These are phyloP conservation scores for Neurospora sp. DNA, from an alignment of 2,329 filamentous ascomycete species.

Conservation along the genomic window DNA sequence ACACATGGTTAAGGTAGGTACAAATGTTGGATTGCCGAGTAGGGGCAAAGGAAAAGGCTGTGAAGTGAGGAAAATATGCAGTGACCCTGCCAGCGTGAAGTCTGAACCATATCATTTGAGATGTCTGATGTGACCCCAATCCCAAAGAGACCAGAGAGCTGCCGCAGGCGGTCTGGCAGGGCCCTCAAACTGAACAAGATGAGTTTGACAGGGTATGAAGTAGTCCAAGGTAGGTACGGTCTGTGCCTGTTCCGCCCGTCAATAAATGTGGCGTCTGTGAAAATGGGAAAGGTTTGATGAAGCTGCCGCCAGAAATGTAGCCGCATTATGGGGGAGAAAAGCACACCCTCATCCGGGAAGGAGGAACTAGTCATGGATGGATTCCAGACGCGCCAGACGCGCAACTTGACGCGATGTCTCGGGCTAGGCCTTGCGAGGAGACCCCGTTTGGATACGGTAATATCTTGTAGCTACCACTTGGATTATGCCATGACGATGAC, in stretches of 20 bases:
- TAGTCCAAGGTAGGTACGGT: neutral
- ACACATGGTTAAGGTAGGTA: conserved; percentile 15
- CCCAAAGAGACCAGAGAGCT: neutral
- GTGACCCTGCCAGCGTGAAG: neutral
- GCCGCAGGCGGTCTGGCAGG: neutral
- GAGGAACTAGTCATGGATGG: neutral
- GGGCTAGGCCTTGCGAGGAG: neutral
- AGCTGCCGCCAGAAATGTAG: neutral
- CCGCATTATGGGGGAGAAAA: neutral
- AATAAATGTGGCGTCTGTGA: neutral
- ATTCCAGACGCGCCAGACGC: neutral
- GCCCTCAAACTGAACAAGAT: neutral
- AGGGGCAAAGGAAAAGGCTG: conserved; percentile 11
- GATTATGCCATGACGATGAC: conserved; percentile 2
- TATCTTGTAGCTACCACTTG: conserved; percentile 1
- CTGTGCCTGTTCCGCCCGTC: neutral
- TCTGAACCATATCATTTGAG: neutral
- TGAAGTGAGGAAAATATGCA: neutral
- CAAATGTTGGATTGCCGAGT: conserved; percentile 21
- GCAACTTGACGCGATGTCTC: neutral
- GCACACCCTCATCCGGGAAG: neutral
- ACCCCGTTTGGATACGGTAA: neutral
- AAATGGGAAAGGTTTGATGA: neutral
- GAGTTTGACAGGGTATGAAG: neutral
- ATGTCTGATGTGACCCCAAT: neutral